Conservation (phyloP, 192 early-diverging fungal species). For the Podila epigama region DNA sequence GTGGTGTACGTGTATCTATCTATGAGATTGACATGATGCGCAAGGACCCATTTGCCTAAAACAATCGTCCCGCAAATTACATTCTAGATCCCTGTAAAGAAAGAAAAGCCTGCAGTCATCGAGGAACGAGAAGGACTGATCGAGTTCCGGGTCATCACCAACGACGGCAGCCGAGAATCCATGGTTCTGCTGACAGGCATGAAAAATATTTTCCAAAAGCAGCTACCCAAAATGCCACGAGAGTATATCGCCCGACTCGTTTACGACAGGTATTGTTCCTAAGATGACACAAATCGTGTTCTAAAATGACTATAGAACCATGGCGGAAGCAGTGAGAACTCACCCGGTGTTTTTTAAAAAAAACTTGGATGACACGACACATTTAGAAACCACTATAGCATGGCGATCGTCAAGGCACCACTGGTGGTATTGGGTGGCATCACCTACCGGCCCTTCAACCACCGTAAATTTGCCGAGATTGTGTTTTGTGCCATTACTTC, state of each 20-base stretch:
- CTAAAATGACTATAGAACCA: too few species aligned
- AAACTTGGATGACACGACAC: not conserved
- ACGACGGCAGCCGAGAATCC: constrained; percentile 79
- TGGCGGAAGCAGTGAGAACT: too few species aligned
- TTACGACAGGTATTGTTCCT: constrained; percentile 91
- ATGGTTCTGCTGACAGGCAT: constrained; percentile 93
- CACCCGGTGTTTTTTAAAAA: too few species aligned
- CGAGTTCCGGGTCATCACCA: constrained; percentile 77
- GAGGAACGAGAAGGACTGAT: constrained; percentile 74
- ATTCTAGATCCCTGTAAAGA: constrained; percentile 46
- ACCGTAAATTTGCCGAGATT: constrained; percentile 95
- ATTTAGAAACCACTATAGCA: constrained; percentile 81
- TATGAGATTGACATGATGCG: too few species aligned
- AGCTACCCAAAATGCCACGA: constrained; percentile 98
- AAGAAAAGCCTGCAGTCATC: constrained; percentile 66
- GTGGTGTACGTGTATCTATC: too few species aligned
- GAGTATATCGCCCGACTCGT: constrained; percentile 98
- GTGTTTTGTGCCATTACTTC: constrained; percentile 96
- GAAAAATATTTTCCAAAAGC: constrained; percentile 96
- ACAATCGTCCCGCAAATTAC: too few species aligned
- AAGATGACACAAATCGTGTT: too few species aligned
- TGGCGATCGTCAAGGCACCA: constrained; percentile 76
- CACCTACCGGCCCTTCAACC: constrained; percentile 90
- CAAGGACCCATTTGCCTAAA: too few species aligned
- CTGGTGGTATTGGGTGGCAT: constrained; percentile 89